phyloP scores from a whole-genome alignment of 352 stramenopile genomes.

The Globisporangium nagaii region DNA sequence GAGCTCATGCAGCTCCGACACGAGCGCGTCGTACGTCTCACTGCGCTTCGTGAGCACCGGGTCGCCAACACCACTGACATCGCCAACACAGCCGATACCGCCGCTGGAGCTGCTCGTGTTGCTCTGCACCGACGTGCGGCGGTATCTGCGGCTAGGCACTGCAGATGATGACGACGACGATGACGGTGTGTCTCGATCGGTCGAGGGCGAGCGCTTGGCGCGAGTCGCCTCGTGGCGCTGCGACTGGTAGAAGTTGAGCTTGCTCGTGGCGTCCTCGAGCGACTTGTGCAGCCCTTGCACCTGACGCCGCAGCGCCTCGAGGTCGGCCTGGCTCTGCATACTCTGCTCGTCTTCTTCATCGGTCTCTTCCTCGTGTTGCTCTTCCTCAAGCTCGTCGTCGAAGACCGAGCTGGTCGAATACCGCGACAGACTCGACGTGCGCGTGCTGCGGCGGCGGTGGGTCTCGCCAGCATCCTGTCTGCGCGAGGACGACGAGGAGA shows the following conservation, averaged over 20 bases:
- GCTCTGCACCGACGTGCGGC: conserved; percentile 1
- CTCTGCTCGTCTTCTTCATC: conserved; percentile 5
- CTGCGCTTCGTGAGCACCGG: conserved; percentile 27
- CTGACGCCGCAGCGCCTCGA: conserved; percentile 37
- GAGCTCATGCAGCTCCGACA: conserved; percentile 69
- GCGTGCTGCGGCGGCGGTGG: conserved; percentile 21
- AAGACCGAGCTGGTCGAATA: conserved; percentile 28
- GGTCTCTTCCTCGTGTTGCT: conserved; percentile 2
- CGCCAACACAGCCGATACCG: not conserved
- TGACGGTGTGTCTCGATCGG: conserved; percentile 1
- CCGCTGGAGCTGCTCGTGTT: conserved; percentile 6
- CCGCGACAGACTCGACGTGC: conserved; percentile 36
- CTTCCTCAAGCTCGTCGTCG: conserved; percentile 11
- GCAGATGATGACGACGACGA: not conserved
- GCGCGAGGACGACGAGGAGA: conserved; percentile 6
- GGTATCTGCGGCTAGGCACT: not conserved
- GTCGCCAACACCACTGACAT: conserved; percentile 13
- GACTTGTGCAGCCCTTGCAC: conserved; percentile 45
- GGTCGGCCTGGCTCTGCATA: conserved; percentile 27
- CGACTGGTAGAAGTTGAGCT: conserved; percentile 33
- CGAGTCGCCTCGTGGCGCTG: not conserved
- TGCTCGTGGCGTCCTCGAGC: conserved; percentile 43
- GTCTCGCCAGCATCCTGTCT: conserved; percentile 45
- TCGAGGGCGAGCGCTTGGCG: not conserved
- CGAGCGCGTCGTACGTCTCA: conserved; percentile 36